A percentile compares a stretch with the other conserved stretches of the same genome.
Conservation (phyloP, 73 alveolate genomes). For the Paramecium sonneborni region DNA sequence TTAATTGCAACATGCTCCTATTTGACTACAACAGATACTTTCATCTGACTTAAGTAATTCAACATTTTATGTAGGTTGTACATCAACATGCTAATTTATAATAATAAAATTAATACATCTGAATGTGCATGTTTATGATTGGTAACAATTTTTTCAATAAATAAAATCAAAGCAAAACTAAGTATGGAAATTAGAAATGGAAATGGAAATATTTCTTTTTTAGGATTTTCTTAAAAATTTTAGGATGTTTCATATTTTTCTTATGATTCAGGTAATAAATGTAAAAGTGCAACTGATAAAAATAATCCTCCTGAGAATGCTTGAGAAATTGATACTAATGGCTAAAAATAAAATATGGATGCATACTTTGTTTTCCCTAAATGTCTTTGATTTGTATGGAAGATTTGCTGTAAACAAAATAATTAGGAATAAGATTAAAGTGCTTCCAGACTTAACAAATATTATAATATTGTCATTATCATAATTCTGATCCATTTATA, state of each 20-base stretch:
- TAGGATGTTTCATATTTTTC: background rate
- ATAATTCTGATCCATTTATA: slow-evolving; percentile 6
- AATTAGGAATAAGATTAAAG: background rate
- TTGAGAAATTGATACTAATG: background rate
- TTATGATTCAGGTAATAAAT: slow-evolving; percentile 61
- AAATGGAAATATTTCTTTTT: background rate
- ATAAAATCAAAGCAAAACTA: slow-evolving; percentile 11
- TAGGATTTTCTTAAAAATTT: background rate
- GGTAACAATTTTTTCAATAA: slow-evolving; percentile 62
- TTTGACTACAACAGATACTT: background rate
- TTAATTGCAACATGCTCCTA: slow-evolving; percentile 37
- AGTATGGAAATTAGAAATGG: slow-evolving; percentile 8
- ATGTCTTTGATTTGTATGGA: slow-evolving; percentile 47
- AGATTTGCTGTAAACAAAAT: slow-evolving; percentile 52
- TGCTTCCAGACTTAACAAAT: background rate
- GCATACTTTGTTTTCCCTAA: slow-evolving; percentile 52
- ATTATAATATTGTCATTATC: background rate
- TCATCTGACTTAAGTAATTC: background rate
- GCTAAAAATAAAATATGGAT: background rate
- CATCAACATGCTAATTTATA: background rate
- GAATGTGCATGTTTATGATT: background rate
- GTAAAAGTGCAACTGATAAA: slow-evolving; percentile 58
- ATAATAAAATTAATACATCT: background rate
- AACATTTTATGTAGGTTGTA: background rate
- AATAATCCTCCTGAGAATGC: slow-evolving; percentile 69